Evolutionary conservation across 495 filamentous ascomycete genomes (phyloP).

Genomic region (Recurvomyces mirabilis): DNA sequence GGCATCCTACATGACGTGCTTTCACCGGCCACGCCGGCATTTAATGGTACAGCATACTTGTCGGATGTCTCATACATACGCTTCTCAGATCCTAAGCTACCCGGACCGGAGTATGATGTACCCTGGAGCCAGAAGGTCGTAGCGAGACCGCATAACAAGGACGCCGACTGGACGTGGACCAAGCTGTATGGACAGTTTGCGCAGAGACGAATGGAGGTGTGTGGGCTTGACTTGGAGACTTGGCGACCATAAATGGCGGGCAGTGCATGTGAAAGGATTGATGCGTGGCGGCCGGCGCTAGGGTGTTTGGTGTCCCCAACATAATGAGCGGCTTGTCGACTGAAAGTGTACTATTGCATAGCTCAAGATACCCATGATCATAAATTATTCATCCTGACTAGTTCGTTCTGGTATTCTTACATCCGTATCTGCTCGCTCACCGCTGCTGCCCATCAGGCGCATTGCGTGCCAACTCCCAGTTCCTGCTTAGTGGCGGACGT

Average conservation of each 20-base stretch:
- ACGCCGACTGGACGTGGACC: constrained; percentile 39
- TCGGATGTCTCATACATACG: constrained; percentile 33
- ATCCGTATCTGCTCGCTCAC: no score
- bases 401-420: no score
- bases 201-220: constrained; percentile 32
- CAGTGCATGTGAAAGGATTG: no score
- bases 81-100: constrained; percentile 33
- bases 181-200: constrained; percentile 31
- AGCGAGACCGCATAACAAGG: constrained; percentile 29
- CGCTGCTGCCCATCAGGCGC: no score
- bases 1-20: constrained; percentile 10
- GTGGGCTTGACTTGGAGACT: constrained; percentile 32
- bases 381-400: no score
- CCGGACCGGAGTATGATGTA: constrained; percentile 38
- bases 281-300: no score
- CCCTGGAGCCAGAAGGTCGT: constrained; percentile 25
- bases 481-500: no score
- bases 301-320: no score
- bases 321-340: no score
- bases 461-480: no score
- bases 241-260: background rate
- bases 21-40: constrained; percentile 19
- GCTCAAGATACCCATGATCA: no score
- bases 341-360: no score
- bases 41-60: constrained; percentile 33